Percentiles rank a stretch among this genome's conserved stretches.
These are phyloP conservation scores for Epichloe scottii DNA, from an alignment of 2,329 filamentous ascomycete species.

Conservation along the genomic window DNA sequence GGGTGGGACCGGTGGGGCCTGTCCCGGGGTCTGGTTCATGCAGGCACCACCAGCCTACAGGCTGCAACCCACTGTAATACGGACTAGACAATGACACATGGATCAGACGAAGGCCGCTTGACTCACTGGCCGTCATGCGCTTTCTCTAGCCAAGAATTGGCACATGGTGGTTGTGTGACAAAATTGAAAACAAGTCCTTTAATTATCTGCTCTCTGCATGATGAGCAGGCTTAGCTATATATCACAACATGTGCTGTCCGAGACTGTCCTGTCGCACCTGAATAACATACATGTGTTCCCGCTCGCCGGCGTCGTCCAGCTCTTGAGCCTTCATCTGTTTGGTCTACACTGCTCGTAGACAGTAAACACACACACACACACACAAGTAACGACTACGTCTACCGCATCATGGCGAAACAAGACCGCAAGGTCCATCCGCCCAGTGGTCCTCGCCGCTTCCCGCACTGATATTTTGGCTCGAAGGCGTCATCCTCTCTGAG, in stretches of 20 bases:
- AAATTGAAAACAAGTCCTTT: too few species aligned
- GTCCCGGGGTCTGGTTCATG: too few species aligned
- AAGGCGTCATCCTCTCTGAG: background rate
- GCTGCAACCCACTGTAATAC: too few species aligned
- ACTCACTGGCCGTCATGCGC: too few species aligned
- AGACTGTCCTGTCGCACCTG: background rate
- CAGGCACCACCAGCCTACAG: too few species aligned
- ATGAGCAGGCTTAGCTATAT: background rate
- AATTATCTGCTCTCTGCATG: too few species aligned
- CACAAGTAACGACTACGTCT: background rate
- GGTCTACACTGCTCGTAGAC: background rate
- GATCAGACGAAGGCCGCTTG: too few species aligned
- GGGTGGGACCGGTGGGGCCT: too few species aligned
- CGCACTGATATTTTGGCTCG: background rate
- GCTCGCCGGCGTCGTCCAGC: background rate
- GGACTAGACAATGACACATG: too few species aligned
- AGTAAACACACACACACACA: too few species aligned
- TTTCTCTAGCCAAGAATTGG: too few species aligned
- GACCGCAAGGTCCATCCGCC: background rate
- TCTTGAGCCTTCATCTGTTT: background rate
- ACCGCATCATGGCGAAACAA: background rate
- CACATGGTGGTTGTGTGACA: too few species aligned
- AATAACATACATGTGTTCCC: background rate
- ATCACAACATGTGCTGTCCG: background rate
- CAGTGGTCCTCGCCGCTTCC: conserved; percentile 2